phyloP scores from a whole-genome alignment of 768 basidiomycete genomes.

The Multifurca ochricompacta region DNA sequence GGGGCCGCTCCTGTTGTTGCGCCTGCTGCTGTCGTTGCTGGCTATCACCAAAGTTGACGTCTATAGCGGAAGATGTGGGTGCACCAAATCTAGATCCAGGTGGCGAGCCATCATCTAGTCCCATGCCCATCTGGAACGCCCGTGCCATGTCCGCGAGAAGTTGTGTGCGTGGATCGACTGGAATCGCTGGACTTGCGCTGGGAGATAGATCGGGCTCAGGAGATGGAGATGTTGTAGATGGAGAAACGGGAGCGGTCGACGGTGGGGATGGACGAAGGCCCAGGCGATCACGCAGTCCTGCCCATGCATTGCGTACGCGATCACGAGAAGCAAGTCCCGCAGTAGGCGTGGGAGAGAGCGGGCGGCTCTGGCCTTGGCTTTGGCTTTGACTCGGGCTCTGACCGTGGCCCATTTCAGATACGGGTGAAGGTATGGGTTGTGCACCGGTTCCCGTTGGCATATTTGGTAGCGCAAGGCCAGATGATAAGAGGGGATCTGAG shows the following conservation, averaged over 20 bases:
- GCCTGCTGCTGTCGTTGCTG: conserved; percentile 1
- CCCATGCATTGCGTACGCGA: conserved; percentile 59
- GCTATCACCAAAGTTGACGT: conserved; percentile 4
- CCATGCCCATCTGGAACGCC: conserved; percentile 66
- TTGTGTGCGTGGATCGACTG: conserved; percentile 45
- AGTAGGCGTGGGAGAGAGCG: conserved; percentile 37
- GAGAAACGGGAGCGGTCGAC: neutral
- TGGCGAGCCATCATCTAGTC: conserved; percentile 11
- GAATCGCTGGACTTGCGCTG: conserved; percentile 2
- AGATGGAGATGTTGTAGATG: neutral
- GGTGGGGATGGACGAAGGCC: conserved; percentile 31
- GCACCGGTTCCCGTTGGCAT: conserved; percentile 14
- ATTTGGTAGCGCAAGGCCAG: conserved; percentile 40
- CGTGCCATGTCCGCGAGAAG: conserved; percentile 79
- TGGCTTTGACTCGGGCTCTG: neutral
- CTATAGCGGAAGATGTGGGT: neutral
- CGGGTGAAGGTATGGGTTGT: neutral
- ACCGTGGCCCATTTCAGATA: neutral
- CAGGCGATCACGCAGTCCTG: conserved; percentile 58
- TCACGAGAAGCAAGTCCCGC: conserved; percentile 29
- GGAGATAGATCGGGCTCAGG: conserved; percentile 2
- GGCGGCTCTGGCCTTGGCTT: conserved; percentile 23
- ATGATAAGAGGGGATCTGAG: conserved; percentile 54
- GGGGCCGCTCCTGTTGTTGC: conserved; percentile 15
- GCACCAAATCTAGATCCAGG: neutral